A percentile compares a stretch with the other conserved stretches of the same genome.
Evolutionary conservation across 1,284 basidiomycete genomes (phyloP).

Genomic region (Trametes polyzona): DNA sequence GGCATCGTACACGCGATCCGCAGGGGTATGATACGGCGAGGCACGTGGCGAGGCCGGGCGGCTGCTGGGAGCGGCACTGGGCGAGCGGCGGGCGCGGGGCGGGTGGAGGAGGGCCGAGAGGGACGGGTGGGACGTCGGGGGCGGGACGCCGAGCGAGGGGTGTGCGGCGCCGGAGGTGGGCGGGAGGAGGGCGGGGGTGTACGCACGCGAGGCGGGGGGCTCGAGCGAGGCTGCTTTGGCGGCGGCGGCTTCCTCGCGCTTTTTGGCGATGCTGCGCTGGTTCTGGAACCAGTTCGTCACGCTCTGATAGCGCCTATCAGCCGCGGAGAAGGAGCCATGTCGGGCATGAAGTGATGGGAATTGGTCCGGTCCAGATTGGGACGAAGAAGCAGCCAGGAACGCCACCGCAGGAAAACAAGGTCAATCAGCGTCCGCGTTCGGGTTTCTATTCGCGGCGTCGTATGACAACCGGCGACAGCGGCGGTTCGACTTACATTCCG

Average conservation of each 20-base stretch:
- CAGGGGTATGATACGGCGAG: slow-evolving; percentile 37
- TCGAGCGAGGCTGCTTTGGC: slow-evolving; percentile 16
- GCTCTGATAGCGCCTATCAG: slow-evolving; percentile 68
- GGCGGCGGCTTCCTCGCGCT: slow-evolving; percentile 47
- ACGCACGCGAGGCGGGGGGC: slow-evolving; percentile 38
- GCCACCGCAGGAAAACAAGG: slow-evolving; percentile 18
- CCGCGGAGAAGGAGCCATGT: not conserved
- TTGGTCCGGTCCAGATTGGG: slow-evolving; percentile 17
- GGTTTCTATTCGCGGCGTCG: slow-evolving; percentile 16
- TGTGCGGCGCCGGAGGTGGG: slow-evolving; percentile 34
- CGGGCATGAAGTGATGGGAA: slow-evolving; percentile 29
- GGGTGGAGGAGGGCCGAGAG: slow-evolving; percentile 24
- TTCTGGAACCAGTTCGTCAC: slow-evolving; percentile 87
- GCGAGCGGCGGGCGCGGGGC: slow-evolving; percentile 31
- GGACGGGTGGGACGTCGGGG: slow-evolving; percentile 34
- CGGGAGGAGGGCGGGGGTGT: slow-evolving; percentile 46
- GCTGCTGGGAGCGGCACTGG: slow-evolving; percentile 34
- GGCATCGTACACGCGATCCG: slow-evolving; percentile 32
- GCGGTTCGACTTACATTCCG: slow-evolving; percentile 62
- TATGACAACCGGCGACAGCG: slow-evolving; percentile 22
- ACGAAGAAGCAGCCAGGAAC: slow-evolving; percentile 8
- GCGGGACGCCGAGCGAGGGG: slow-evolving; percentile 36
- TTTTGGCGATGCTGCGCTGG: slow-evolving; percentile 74
- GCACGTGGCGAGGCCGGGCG: slow-evolving; percentile 38
- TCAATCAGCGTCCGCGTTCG: slow-evolving; percentile 22